Base-by-base conservation (phyloP, 164 flowering plant species). In the Chloranthus sessilifolius region DNA sequence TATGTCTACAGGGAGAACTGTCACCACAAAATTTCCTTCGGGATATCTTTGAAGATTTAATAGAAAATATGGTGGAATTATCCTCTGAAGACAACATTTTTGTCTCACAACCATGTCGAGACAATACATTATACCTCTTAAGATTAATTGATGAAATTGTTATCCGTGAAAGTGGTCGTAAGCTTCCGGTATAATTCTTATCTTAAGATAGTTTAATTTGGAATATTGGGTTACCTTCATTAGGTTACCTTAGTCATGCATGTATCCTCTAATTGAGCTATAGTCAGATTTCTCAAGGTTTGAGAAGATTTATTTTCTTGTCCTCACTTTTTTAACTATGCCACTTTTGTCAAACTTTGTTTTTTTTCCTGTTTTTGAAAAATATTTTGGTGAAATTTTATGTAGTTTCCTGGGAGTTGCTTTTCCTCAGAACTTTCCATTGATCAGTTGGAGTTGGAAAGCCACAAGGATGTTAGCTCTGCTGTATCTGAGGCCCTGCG, bases 31-130 rank as follows among this genome's bases (percentile, higher is more conserved):
- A 60, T 65, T 65, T 84, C 33, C 74, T 94, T 47, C 88, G 83
- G 55, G 95, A 81, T 63, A 63, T 89, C 52, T 85, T 72, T 55
- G 85, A 71, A 51, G 97, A 89, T 72, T 55, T 94, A 50, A 61
- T 79, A 35, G 77, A 45, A 60, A 76, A 60, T 63, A 75, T 94
- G 51, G 52, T 81, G 17, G 79, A 69, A 27, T 44, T 74, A 24
- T 81, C 94, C 36, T 69, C 75, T 25, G 88, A 76, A 61, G 95
- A 81, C 14, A 82, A 77, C 50, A 80, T 87, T 24, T 80, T 87
- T 61, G 46, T 74, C 53, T 72, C 66, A 22, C 99, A 94, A 62
- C 99, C 97, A 49, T 87, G 97, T 68, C 95, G 99, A 5, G 99
- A 94, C 69, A 94, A 94, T 69, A 73, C 82, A 31, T 56, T 94